A percentile compares a stretch with the other conserved stretches of the same genome.
These are phyloP conservation scores for Fusarium sarcochroum DNA, from an alignment of 2,329 filamentous ascomycete species.

Conservation along the genomic window DNA sequence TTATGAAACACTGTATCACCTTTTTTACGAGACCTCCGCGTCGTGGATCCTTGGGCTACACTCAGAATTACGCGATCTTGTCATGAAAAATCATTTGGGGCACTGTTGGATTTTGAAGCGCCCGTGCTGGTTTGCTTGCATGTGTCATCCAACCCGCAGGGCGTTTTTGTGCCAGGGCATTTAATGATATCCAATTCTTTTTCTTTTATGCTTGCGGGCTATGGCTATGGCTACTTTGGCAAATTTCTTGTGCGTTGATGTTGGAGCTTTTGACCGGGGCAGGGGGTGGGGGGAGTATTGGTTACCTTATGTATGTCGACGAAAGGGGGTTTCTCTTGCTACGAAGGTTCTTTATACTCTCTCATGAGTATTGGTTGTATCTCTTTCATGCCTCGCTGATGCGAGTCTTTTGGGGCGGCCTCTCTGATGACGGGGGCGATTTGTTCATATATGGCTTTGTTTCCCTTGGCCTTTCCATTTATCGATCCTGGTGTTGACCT, in stretches of 20 bases:
- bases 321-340: conserved; percentile 17
- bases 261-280: conserved; percentile 11
- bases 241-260: conserved; percentile 21
- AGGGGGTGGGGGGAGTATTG: conserved; percentile 40
- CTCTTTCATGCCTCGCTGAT: conserved; percentile 5
- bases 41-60: conserved; percentile 29
- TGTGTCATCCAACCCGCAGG: conserved; percentile 39
- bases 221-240: conserved; percentile 16
- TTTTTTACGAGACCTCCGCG: conserved; percentile 20
- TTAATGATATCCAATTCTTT: conserved; percentile 53
- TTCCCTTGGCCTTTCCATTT: neutral
- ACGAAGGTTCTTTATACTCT: conserved; percentile 22
- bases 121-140: conserved; percentile 37
- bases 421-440: neutral
- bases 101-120: conserved; percentile 43
- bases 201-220: conserved; percentile 23
- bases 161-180: conserved; percentile 51
- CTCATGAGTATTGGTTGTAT: conserved; percentile 30
- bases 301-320: conserved; percentile 39
- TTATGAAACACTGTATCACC: conserved; percentile 17
- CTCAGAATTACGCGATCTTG: conserved; percentile 37
- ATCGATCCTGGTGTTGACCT: neutral
- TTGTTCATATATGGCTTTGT: neutral
- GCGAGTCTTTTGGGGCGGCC: conserved; percentile 8
- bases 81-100: conserved; percentile 38